phyloP scores from a whole-genome alignment of 805 yeast species.

The Suhomyces emberorum region DNA sequence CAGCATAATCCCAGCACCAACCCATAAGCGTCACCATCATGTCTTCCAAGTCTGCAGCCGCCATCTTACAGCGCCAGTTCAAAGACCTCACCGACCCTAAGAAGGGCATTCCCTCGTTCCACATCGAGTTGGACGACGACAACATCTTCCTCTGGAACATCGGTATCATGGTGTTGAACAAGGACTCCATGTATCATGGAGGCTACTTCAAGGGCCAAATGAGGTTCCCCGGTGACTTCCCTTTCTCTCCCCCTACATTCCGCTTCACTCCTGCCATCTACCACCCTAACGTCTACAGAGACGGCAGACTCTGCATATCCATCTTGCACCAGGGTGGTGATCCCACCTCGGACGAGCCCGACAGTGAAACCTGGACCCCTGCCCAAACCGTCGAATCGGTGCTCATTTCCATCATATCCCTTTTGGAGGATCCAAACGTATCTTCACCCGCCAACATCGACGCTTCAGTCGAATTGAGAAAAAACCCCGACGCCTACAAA shows the following conservation, averaged over 20 bases:
- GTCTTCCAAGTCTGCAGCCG: constrained; percentile 65
- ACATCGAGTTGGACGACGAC: constrained; percentile 59
- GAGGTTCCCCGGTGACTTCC: constrained; percentile 89
- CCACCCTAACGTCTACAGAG: constrained; percentile 93
- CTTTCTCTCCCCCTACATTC: constrained; percentile 89
- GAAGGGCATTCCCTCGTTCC: constrained; percentile 60
- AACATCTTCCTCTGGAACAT: constrained; percentile 70
- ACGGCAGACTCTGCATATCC: constrained; percentile 90
- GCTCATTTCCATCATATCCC: constrained; percentile 82
- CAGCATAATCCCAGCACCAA: constrained; percentile 1
- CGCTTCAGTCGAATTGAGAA: constrained; percentile 88
- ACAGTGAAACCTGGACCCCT: constrained; percentile 91
- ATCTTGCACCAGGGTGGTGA: constrained; percentile 91
- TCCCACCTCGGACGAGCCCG: constrained; percentile 85
- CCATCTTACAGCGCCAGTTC: constrained; percentile 87
- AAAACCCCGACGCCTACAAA: constrained; percentile 71
- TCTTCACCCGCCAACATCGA: constrained; percentile 95
- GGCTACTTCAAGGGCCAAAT: constrained; percentile 93
- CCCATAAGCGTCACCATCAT: constrained; percentile 17
- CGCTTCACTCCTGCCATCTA: constrained; percentile 89
- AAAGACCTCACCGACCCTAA: constrained; percentile 91
- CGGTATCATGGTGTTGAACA: constrained; percentile 87
- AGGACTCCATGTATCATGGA: constrained; percentile 88
- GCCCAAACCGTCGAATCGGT: constrained; percentile 92
- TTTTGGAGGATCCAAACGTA: constrained; percentile 90